These are phyloP conservation scores for Xanthoparmelia taractica DNA, from an alignment of 495 filamentous ascomycete species.

Conservation along the genomic window DNA sequence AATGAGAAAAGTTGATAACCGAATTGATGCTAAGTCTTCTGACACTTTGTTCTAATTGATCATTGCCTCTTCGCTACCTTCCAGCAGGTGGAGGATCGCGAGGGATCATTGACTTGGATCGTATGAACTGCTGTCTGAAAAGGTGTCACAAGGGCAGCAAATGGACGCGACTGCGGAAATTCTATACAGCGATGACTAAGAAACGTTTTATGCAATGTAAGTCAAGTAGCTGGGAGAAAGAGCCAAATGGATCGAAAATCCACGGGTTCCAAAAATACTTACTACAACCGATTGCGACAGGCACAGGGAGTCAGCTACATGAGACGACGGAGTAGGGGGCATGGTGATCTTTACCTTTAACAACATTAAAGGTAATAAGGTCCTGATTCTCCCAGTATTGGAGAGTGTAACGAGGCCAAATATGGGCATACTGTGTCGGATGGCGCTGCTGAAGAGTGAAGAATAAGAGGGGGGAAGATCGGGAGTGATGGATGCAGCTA, in stretches of 20 bases:
- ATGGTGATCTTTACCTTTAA: not conserved
- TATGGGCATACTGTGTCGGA: slow-evolving; percentile 16
- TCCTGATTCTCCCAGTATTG: slow-evolving; percentile 20
- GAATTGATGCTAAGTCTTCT: not conserved
- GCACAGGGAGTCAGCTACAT: not conserved
- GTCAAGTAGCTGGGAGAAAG: not conserved
- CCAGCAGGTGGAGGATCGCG: not conserved
- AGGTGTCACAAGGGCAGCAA: not conserved
- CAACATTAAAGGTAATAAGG: slow-evolving; percentile 10
- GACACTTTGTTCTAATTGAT: not conserved
- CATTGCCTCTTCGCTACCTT: not conserved
- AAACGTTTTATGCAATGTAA: not conserved
- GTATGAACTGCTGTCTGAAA: not conserved
- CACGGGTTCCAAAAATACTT: not conserved
- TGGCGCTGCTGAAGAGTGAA: not conserved
- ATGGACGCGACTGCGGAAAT: not conserved
- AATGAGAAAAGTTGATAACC: not conserved
- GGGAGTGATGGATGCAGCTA: slow-evolving; percentile 2
- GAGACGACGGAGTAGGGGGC: not conserved
- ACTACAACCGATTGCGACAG: not conserved
- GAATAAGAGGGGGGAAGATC: not conserved
- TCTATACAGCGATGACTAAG: not conserved
- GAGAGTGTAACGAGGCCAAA: slow-evolving; percentile 39
- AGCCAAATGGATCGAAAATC: not conserved
- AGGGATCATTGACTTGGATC: not conserved